These are phyloP conservation scores for Clavispora santaluciae DNA, from an alignment of 805 yeast genomes.

Conservation along the genomic window DNA sequence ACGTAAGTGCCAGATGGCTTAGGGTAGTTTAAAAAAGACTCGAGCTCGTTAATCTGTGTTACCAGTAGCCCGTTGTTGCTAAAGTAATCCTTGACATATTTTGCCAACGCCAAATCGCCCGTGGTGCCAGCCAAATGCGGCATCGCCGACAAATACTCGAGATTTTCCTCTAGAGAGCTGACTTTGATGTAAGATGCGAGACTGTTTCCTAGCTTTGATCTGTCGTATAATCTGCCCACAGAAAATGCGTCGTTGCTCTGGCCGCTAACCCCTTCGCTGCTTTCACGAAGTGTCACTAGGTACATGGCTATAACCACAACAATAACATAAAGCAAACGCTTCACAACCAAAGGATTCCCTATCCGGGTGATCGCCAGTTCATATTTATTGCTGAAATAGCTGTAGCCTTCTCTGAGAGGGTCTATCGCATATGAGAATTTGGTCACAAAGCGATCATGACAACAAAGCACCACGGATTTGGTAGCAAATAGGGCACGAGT, in stretches of 20 bases:
- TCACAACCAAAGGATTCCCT: slow-evolving; percentile 85
- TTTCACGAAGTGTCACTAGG: slow-evolving; percentile 53
- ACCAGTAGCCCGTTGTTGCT: slow-evolving; percentile 49
- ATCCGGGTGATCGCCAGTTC: slow-evolving; percentile 57
- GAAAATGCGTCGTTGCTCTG: slow-evolving; percentile 38
- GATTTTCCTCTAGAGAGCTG: slow-evolving; percentile 54
- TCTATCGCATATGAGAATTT: slow-evolving; percentile 45
- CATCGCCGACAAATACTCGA: slow-evolving; percentile 71
- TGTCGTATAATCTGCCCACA: slow-evolving; percentile 60
- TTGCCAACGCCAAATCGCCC: slow-evolving; percentile 73
- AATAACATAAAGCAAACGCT: slow-evolving; percentile 67
- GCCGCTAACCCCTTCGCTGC: slow-evolving; percentile 35
- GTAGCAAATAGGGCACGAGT: slow-evolving; percentile 36
- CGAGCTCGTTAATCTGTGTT: slow-evolving; percentile 47
- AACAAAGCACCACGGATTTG: slow-evolving; percentile 29
- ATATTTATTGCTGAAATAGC: slow-evolving; percentile 37
- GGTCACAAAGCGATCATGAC: slow-evolving; percentile 33
- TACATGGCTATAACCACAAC: slow-evolving; percentile 57
- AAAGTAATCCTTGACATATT: slow-evolving; percentile 58
- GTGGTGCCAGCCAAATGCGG: slow-evolving; percentile 86
- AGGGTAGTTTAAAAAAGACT: slow-evolving; percentile 66
- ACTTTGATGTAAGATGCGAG: slow-evolving; percentile 49
- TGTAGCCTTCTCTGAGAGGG: slow-evolving; percentile 48
- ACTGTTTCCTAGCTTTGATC: slow-evolving; percentile 44
- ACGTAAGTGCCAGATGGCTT: slow-evolving; percentile 24